Evolutionary conservation across 2,329 filamentous ascomycete genomes (phyloP).

Genomic region (Colletotrichum sp.): DNA sequence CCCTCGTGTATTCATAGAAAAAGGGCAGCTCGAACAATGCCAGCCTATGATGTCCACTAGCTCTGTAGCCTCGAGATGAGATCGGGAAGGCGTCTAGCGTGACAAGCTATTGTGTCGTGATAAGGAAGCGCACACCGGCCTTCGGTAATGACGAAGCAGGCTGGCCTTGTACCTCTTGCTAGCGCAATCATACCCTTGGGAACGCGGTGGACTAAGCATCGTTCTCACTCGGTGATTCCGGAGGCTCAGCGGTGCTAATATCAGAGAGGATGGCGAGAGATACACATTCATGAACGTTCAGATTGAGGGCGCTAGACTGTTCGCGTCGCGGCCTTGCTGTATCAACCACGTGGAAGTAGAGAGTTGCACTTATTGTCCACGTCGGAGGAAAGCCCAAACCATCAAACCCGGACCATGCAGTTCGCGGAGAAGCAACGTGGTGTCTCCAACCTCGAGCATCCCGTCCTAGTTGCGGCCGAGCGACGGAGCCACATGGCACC

Average conservation of each 20-base stretch:
- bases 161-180: background rate
- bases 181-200: background rate
- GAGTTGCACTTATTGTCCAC: background rate
- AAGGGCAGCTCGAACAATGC: constrained; percentile 11
- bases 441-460: background rate
- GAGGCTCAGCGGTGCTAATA: background rate
- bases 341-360: background rate
- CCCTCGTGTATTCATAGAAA: constrained; percentile 21
- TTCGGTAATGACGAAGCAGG: background rate
- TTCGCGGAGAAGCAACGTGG: constrained; percentile 2
- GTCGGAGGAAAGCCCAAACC: background rate
- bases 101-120: background rate
- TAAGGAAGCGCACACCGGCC: background rate
- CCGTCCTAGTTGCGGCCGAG: background rate
- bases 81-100: background rate
- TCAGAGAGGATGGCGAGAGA: background rate
- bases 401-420: background rate
- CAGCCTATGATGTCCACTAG: constrained; percentile 16
- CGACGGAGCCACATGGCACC: background rate
- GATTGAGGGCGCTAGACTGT: background rate
- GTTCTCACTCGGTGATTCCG: background rate
- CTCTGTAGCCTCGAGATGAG: background rate
- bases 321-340: background rate
- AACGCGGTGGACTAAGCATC: background rate
- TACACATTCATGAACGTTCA: background rate